These are phyloP conservation scores for Rhodotorula babjevae DNA, from an alignment of 768 basidiomycete species.

Conservation along the genomic window DNA sequence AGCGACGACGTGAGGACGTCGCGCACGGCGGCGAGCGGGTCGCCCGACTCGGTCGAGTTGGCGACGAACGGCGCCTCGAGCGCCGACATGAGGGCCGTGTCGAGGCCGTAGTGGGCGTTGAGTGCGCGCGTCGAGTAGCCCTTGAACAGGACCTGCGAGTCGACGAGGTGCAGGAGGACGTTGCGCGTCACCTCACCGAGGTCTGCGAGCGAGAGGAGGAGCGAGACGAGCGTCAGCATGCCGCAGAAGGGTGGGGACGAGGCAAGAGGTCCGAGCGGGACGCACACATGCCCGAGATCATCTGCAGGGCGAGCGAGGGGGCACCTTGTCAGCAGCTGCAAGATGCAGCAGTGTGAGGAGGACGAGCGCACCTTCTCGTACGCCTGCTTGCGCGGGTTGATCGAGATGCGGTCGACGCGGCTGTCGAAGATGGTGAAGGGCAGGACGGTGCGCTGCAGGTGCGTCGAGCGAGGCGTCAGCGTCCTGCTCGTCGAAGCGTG, in stretches of 20 bases:
- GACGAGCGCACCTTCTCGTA: conserved; percentile 99
- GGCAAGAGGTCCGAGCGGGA: conserved; percentile 34
- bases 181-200: conserved; percentile 89
- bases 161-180: conserved; percentile 66
- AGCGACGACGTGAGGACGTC: conserved; percentile 26
- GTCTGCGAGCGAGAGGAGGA: conserved; percentile 8
- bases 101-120: conserved; percentile 89
- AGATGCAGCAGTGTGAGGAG: too few species aligned
- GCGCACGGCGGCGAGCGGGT: conserved; percentile 18
- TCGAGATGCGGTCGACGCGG: conserved; percentile 83
- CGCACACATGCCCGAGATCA: conserved; percentile 88
- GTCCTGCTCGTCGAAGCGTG: neutral
- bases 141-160: conserved; percentile 59
- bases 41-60: conserved; percentile 27
- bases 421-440: conserved; percentile 88
- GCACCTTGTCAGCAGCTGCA: too few species aligned
- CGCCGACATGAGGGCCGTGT: conserved; percentile 63
- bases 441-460: conserved; percentile 64
- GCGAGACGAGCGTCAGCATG: neutral
- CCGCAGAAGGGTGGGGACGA: neutral
- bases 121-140: conserved; percentile 67
- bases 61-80: conserved; percentile 39
- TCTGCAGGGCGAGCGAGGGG: conserved; percentile 47
- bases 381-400: conserved; percentile 80
- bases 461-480: neutral